Percentiles rank a stretch among this genome's conserved stretches.
These are phyloP conservation scores for Suhomyces xylopsoci DNA, from an alignment of 805 yeast genomes.

Conservation along the genomic window DNA sequence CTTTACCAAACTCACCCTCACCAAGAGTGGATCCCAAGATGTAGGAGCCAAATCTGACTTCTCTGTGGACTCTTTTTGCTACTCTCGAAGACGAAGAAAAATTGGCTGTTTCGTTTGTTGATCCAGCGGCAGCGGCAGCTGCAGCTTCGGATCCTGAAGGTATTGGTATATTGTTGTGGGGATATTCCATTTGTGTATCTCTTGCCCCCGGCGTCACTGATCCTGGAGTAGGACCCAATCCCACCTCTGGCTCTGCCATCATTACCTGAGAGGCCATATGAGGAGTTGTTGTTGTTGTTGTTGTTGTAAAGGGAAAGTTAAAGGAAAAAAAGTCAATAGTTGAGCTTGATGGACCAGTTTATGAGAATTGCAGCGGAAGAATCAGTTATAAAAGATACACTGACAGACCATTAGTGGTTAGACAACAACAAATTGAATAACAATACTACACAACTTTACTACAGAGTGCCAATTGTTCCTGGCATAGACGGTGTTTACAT, in stretches of 20 bases:
- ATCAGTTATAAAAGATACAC: constrained; percentile 1
- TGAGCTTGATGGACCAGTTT: not conserved
- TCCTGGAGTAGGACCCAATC: not conserved
- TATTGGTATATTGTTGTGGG: constrained; percentile 8
- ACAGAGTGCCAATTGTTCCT: constrained; percentile 4
- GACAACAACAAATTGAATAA: not conserved
- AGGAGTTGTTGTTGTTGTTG: not conserved
- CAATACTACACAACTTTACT: not conserved
- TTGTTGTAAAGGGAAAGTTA: not conserved
- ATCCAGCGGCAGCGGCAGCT: constrained; percentile 2
- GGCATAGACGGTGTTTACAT: constrained; percentile 8
- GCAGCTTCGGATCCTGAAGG: not conserved
- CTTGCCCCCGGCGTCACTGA: not conserved
- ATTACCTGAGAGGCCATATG: constrained; percentile 6
- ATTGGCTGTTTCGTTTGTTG: not conserved
- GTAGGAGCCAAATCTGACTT: constrained; percentile 85
- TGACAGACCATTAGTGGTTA: not conserved
- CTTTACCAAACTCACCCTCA: constrained; percentile 98
- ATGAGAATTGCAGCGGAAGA: constrained; percentile 1
- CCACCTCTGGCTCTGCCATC: constrained; percentile 1
- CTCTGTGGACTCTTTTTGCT: constrained; percentile 47
- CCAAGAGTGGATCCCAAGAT: constrained; percentile 91
- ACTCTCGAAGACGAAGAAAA: not conserved
- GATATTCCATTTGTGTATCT: not conserved
- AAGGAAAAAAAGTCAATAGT: not conserved